phyloP scores from a whole-genome alignment of 345 rosid genomes.

The Brassica nigra region DNA sequence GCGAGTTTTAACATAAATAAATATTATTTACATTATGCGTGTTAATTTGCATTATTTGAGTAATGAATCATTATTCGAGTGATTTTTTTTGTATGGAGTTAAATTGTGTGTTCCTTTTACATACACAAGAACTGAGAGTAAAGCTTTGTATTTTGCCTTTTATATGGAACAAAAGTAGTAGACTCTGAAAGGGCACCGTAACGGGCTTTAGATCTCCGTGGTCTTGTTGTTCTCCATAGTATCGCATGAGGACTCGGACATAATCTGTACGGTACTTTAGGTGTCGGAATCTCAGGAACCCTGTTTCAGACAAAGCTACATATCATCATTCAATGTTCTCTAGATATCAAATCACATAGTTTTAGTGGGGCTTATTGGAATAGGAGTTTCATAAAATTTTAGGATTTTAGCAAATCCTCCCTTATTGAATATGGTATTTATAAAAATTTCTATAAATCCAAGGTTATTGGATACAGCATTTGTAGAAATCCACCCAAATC shows the following conservation, averaged over 20 bases:
- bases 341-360: no score
- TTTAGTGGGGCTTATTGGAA: no score
- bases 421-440: no score
- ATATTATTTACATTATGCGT: no score
- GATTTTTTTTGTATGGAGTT: background rate
- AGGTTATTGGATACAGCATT: no score
- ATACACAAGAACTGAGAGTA: background rate
- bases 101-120: background rate
- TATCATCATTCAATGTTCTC: background rate
- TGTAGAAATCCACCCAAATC: no score
- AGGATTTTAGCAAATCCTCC: no score
- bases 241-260: conserved; percentile 79
- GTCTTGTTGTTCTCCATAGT: conserved; percentile 64
- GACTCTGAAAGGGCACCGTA: conserved; percentile 4
- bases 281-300: conserved; percentile 57
- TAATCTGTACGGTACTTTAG: conserved; percentile 63
- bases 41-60: no score
- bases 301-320: conserved; percentile 44
- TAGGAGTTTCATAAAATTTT: no score
- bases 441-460: no score
- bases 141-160: background rate
- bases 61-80: background rate
- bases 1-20: no score
- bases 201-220: conserved; percentile 54
- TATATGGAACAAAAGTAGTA: background rate